Evolutionary conservation across 2,329 filamentous ascomycete species (phyloP), one percentile per base, ranked within the genome.

Genomic region (Aspergillus sp.): DNA sequence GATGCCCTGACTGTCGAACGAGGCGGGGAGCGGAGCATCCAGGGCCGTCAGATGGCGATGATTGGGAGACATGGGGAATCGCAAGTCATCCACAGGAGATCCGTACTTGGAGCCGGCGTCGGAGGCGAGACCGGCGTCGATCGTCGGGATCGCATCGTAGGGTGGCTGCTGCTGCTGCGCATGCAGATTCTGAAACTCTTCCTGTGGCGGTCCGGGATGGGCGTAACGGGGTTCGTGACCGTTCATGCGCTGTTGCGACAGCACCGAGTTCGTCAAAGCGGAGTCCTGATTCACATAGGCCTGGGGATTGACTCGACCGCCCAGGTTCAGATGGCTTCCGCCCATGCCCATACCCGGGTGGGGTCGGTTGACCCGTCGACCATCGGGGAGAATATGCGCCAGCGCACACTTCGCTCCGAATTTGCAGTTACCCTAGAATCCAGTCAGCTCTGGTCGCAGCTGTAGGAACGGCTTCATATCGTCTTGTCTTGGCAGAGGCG

Each of bases 361-460:
- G 29, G 88, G 78, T 81, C 88, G 76, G 74, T 97, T 97, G 69
- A 97, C 90, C 69, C 93, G 85, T 64, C 91, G 87, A 55, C 94
- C 94, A 73, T 97, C 92, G 62, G 92, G 91, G 45, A 97, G 86
- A 66, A 97, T 88, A 74, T 99, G 94, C 60, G 95, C 90, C 68
- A 97, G 90, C 67, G 93, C 93, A 79, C 94, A 99, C 76, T 97
- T 97, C 58, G 91, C 89, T 57, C 94, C 94, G 71, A 97, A 99
- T 74, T 97, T 97, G 85, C 94, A 99, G 75, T 97, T 97, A 62
- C 94, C 94, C 91, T 97, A 64, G 49, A 53, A 29, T 13, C 23
- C 52, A 40, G 41, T 52, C 19, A 64, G 58, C 63, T 67, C 67
- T 54, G 62, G 56, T 50, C 32, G 45, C 11, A 19, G 23, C 20